Evolutionary conservation across 345 rosid genomes (phyloP).

Genomic region (Syzygium oleosum): DNA sequence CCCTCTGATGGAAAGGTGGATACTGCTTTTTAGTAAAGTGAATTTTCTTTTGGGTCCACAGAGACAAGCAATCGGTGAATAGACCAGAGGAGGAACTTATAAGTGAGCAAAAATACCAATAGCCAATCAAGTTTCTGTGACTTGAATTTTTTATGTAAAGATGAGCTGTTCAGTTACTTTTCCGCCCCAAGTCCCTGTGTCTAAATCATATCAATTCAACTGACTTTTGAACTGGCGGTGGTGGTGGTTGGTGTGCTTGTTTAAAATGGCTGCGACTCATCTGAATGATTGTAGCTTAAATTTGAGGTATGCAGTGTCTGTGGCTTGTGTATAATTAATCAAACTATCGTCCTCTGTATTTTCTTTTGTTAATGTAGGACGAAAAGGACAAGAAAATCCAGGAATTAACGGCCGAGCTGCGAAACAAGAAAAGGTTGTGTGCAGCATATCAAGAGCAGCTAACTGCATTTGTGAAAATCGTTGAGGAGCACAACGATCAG

Average conservation of each 20-base stretch:
- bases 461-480: constrained; percentile 11
- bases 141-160: no score
- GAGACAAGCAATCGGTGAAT: not conserved
- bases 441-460: constrained; percentile 21
- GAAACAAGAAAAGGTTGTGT: constrained; percentile 15
- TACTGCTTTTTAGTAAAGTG: not conserved
- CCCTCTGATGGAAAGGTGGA: not conserved
- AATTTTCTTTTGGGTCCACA: not conserved
- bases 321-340: not conserved
- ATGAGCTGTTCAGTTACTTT: not conserved
- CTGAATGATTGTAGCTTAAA: not conserved
- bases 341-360: not conserved
- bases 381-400: constrained; percentile 24
- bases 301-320: not conserved
- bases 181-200: not conserved
- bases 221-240: not conserved
- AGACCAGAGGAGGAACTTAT: not conserved
- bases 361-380: constrained; percentile 4
- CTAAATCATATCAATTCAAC: not conserved
- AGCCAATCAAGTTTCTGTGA: not conserved
- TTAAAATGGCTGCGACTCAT: not conserved
- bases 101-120: not conserved
- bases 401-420: constrained; percentile 16
- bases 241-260: not conserved
- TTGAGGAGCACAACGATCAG: constrained; percentile 19